A percentile compares a stretch with the other conserved stretches of the same genome.
Evolutionary conservation across 805 yeast species (phyloP).

Genomic region (Clavispora phyllophila): DNA sequence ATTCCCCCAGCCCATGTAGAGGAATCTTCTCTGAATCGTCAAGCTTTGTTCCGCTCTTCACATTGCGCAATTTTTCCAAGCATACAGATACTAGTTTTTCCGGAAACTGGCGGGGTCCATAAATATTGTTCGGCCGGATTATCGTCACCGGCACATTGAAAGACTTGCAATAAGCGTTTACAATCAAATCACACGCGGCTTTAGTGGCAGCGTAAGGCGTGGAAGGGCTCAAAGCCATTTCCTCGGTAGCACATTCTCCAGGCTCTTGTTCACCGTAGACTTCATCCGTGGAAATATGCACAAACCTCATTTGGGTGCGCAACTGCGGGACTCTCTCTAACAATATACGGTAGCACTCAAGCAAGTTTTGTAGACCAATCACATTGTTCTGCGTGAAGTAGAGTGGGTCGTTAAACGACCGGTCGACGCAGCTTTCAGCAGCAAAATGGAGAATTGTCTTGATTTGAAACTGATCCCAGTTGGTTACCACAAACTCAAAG

Average conservation of each 20-base stretch:
- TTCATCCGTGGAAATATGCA: slow-evolving; percentile 56
- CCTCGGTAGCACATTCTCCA: slow-evolving; percentile 26
- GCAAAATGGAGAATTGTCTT: slow-evolving; percentile 45
- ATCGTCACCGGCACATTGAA: slow-evolving; percentile 38
- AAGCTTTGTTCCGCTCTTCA: background rate
- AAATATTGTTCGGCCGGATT: slow-evolving; percentile 47
- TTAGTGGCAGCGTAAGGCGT: slow-evolving; percentile 56
- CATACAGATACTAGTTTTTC: slow-evolving; percentile 44
- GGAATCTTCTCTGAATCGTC: slow-evolving; percentile 16
- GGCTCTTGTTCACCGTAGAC: slow-evolving; percentile 46
- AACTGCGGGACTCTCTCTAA: slow-evolving; percentile 1
- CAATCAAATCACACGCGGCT: slow-evolving; percentile 48
- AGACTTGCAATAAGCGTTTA: slow-evolving; percentile 40
- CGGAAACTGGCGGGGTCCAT: slow-evolving; percentile 50
- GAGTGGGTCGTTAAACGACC: slow-evolving; percentile 41
- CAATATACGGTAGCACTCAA: slow-evolving; percentile 34
- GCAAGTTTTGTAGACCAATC: slow-evolving; percentile 41
- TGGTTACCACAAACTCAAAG: slow-evolving; percentile 8
- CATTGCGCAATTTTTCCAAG: slow-evolving; percentile 7
- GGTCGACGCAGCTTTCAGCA: slow-evolving; percentile 53
- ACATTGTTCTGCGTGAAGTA: slow-evolving; percentile 43
- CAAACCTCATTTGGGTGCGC: slow-evolving; percentile 14
- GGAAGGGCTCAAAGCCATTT: slow-evolving; percentile 40
- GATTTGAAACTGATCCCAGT: slow-evolving; percentile 16
- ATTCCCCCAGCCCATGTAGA: slow-evolving; percentile 46